Evolutionary conservation across 306 rosid species (phyloP).

Genomic region (Prunus fruticosa): DNA sequence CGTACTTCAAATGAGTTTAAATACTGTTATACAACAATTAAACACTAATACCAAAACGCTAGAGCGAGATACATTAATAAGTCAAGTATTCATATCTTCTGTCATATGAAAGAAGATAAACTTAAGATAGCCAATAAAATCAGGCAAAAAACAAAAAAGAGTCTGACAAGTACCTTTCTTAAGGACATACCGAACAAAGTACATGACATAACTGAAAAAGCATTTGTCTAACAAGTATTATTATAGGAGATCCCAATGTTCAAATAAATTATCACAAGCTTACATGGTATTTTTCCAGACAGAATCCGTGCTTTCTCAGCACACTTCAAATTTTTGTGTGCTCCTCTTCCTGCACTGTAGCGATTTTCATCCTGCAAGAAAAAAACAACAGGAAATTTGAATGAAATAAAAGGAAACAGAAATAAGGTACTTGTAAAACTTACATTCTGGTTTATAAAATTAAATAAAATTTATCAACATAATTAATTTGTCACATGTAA

Average conservation of each 20-base stretch:
- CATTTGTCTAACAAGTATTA: not conserved
- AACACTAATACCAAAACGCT: not conserved
- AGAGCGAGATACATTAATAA: not conserved
- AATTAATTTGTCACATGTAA: not conserved
- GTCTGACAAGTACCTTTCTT: not conserved
- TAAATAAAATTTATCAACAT: too few species aligned
- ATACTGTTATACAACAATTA: not conserved
- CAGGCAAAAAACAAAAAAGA: not conserved
- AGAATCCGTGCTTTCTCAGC: conserved; percentile 87
- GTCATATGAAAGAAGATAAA: not conserved
- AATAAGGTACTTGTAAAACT: conserved; percentile 4
- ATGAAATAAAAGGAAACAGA: not conserved
- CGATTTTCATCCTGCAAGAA: conserved; percentile 75
- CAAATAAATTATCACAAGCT: conserved; percentile 29
- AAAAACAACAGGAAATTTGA: not conserved
- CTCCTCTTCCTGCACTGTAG: conserved; percentile 87
- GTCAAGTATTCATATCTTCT: not conserved
- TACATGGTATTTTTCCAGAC: conserved; percentile 72
- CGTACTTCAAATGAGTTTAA: not conserved
- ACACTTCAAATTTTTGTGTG: conserved; percentile 85
- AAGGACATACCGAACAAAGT: not conserved
- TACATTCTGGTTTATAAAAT: too few species aligned
- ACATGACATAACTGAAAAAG: not conserved
- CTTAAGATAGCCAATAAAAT: not conserved
- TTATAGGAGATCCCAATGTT: not conserved